phyloP scores from a whole-genome alignment of 1,284 basidiomycete species.

The Vanrija sp. region DNA sequence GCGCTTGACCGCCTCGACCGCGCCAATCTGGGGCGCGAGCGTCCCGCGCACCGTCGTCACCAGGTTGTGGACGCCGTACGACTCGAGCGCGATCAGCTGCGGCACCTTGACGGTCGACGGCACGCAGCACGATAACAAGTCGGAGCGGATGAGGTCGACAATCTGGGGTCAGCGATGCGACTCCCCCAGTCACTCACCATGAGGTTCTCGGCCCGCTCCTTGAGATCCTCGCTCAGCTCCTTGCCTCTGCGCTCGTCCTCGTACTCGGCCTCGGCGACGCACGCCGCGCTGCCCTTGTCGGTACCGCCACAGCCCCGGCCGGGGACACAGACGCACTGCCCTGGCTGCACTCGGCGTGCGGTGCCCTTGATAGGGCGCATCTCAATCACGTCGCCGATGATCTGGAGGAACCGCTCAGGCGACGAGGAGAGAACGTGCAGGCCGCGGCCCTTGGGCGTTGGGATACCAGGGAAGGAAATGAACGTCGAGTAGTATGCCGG shows the following conservation, averaged over 20 bases:
- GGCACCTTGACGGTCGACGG: constrained; percentile 73
- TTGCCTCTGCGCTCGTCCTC: constrained; percentile 46
- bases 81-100: constrained; percentile 83
- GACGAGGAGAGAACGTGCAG: constrained; percentile 69
- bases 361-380: constrained; percentile 97
- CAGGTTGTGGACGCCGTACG: constrained; percentile 93
- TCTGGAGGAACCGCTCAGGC: constrained; percentile 91
- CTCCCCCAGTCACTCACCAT: constrained; percentile 56
- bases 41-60: constrained; percentile 87
- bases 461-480: constrained; percentile 58
- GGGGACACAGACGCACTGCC: constrained; percentile 36
- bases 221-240: constrained; percentile 66
- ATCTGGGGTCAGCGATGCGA: constrained; percentile 53
- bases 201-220: constrained; percentile 94
- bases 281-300: constrained; percentile 26
- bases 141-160: constrained; percentile 91
- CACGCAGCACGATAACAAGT: constrained; percentile 68
- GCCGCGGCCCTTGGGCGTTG: constrained; percentile 53
- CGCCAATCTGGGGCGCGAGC: constrained; percentile 49
- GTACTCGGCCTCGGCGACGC: constrained; percentile 23
- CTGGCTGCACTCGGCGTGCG: constrained; percentile 34
- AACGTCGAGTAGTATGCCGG: constrained; percentile 89
- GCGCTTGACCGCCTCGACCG: constrained; percentile 68
- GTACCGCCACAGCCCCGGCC: constrained; percentile 26
- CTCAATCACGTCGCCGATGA: constrained; percentile 56